phyloP scores from a whole-genome alignment of 2,329 filamentous ascomycete species.

The Gliomastix tumulicola region DNA sequence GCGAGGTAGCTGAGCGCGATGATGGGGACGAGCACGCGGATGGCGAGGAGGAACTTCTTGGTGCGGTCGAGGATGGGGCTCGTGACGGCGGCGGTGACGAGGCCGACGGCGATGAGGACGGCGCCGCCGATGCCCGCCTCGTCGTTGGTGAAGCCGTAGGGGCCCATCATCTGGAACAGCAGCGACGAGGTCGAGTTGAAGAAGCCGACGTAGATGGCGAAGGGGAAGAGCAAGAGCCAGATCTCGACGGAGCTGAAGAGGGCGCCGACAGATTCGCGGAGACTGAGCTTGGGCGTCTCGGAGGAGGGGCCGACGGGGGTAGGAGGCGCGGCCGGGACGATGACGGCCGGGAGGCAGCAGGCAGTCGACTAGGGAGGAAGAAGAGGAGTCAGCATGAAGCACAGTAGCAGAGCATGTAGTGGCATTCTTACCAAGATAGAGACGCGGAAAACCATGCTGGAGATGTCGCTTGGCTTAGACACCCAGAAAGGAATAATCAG shows the following conservation, averaged over 20 bases:
- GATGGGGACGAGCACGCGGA: constrained; percentile 69
- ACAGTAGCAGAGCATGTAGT: not conserved
- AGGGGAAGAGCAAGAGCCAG: constrained; percentile 77
- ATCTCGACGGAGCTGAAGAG: constrained; percentile 59
- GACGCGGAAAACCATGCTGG: constrained; percentile 78
- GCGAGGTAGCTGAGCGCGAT: constrained; percentile 66
- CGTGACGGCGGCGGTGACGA: constrained; percentile 67
- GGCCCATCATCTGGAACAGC: constrained; percentile 81
- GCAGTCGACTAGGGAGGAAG: constrained; percentile 21
- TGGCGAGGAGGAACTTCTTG: constrained; percentile 67
- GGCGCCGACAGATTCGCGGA: constrained; percentile 44
- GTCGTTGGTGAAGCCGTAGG: constrained; percentile 77
- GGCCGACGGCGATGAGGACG: constrained; percentile 80
- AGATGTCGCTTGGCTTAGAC: constrained; percentile 54
- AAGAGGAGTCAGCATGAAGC: not conserved
- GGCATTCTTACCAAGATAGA: constrained; percentile 64
- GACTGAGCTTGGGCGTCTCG: constrained; percentile 45
- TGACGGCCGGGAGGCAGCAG: constrained; percentile 67
- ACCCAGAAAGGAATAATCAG: constrained; percentile 78
- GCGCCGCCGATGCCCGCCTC: constrained; percentile 87
- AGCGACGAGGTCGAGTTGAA: constrained; percentile 91
- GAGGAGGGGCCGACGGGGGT: constrained; percentile 69
- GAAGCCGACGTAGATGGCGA: constrained; percentile 76
- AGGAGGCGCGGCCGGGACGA: constrained; percentile 70
- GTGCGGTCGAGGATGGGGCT: constrained; percentile 80